Percentiles rank a stretch among this genome's conserved stretches.
phyloP scores from a whole-genome alignment of 1,139 yeast species.

The Magnusiomyces fungicola region DNA sequence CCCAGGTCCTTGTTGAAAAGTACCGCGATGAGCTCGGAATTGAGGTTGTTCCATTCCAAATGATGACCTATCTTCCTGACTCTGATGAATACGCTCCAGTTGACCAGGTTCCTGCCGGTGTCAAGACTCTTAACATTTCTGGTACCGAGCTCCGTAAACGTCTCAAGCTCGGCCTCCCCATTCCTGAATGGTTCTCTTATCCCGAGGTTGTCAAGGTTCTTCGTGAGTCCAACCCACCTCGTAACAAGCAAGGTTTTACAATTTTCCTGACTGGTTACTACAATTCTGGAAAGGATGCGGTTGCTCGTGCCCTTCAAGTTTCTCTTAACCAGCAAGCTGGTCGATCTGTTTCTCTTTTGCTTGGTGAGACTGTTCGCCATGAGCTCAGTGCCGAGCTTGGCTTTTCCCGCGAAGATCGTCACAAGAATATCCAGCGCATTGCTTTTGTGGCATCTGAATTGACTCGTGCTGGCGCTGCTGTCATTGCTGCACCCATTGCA shows the following conservation, averaged over 20 bases:
- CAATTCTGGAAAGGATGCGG: slow-evolving; percentile 51
- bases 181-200: slow-evolving; percentile 96
- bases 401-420: slow-evolving; percentile 36
- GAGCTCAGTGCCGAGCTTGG: slow-evolving; percentile 39
- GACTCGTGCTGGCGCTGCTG: slow-evolving; percentile 86
- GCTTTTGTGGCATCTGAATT: slow-evolving; percentile 71
- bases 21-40: slow-evolving; percentile 72
- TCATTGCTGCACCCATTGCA: slow-evolving; percentile 59
- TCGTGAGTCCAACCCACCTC: slow-evolving; percentile 91
- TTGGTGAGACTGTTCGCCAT: slow-evolving; percentile 43
- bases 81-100: slow-evolving; percentile 94
- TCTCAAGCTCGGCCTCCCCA: slow-evolving; percentile 76
- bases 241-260: slow-evolving; percentile 82
- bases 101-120: slow-evolving; percentile 77
- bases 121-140: slow-evolving; percentile 81
- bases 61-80: slow-evolving; percentile 94
- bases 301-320: slow-evolving; percentile 80
- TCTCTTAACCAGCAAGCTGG: slow-evolving; percentile 89
- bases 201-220: slow-evolving; percentile 91
- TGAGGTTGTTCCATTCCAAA: slow-evolving; percentile 91
- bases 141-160: slow-evolving; percentile 92
- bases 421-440: slow-evolving; percentile 38
- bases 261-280: slow-evolving; percentile 52
- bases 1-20: slow-evolving; percentile 78
- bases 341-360: slow-evolving; percentile 69